Evolutionary conservation across 2,329 filamentous ascomycete genomes (phyloP).

Genomic region (Botrytis pseudocinerea): DNA sequence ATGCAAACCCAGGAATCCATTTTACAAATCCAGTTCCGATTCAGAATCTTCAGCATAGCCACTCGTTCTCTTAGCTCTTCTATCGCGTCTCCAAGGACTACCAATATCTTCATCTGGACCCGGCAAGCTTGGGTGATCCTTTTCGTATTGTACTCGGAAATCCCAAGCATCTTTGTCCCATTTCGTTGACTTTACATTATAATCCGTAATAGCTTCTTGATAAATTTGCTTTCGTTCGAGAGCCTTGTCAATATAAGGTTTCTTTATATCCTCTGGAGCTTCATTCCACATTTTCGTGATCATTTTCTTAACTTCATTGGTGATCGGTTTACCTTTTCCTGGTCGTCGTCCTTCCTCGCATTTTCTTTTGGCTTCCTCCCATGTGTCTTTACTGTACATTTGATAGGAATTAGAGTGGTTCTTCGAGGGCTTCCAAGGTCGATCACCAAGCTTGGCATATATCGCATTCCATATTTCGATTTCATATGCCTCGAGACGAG

Average conservation of each 20-base stretch:
- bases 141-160: constrained; percentile 54
- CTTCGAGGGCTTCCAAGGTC: constrained; percentile 70
- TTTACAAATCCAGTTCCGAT: constrained; percentile 34
- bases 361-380: constrained; percentile 59
- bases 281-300: constrained; percentile 91
- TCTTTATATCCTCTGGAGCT: constrained; percentile 66
- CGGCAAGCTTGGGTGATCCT: constrained; percentile 51
- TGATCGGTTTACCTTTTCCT: constrained; percentile 63
- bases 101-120: constrained; percentile 40
- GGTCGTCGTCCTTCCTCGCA: constrained; percentile 67
- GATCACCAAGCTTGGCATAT: constrained; percentile 65
- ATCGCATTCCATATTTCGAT: constrained; percentile 54
- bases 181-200: constrained; percentile 59
- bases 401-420: constrained; percentile 82
- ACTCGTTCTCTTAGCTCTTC: constrained; percentile 40
- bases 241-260: constrained; percentile 76
- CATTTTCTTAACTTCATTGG: constrained; percentile 82
- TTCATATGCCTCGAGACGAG: constrained; percentile 59
- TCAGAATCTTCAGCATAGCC: constrained; percentile 41
- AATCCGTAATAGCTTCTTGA: constrained; percentile 56
- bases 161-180: constrained; percentile 71
- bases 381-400: constrained; percentile 79
- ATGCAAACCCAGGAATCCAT: constrained; percentile 20
- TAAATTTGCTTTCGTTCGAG: constrained; percentile 69
- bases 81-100: constrained; percentile 38